phyloP scores from a whole-genome alignment of 2,329 filamentous ascomycete genomes.

The Colletotrichum endophyticum region DNA sequence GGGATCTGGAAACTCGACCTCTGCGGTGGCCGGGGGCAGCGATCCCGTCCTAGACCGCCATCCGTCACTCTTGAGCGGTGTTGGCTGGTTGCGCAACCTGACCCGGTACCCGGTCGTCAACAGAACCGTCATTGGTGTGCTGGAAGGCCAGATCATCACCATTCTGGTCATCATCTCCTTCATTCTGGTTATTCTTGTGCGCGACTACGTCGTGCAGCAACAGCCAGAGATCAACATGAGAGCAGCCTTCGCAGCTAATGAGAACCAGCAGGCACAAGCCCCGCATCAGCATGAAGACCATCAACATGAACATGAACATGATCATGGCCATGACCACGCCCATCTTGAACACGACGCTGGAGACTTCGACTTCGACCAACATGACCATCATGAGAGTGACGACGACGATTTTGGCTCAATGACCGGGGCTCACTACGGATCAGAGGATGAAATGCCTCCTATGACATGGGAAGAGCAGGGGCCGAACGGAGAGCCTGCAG shows the following conservation, averaged over 20 bases:
- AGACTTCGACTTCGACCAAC: background rate
- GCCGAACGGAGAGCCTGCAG: background rate
- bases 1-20: conserved; percentile 12
- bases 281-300: background rate
- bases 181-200: conserved; percentile 94
- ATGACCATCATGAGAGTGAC: background rate
- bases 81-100: conserved; percentile 61
- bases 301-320: background rate
- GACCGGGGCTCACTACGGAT: background rate
- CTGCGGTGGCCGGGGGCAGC: background rate
- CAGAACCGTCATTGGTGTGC: conserved; percentile 76
- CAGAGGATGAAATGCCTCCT: background rate
- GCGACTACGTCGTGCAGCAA: conserved; percentile 98
- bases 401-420: background rate
- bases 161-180: conserved; percentile 90
- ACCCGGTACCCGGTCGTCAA: conserved; percentile 78
- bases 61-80: conserved; percentile 60
- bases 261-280: conserved; percentile 1
- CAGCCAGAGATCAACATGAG: conserved; percentile 91
- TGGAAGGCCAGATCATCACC: conserved; percentile 95
- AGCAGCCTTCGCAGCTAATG: conserved; percentile 52
- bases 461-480: conserved; percentile 4
- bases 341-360: background rate
- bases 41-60: conserved; percentile 25
- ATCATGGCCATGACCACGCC: conserved; percentile 8